Evolutionary conservation across 345 rosid genomes (phyloP).

Genomic region (Microthlaspi erraticum): DNA sequence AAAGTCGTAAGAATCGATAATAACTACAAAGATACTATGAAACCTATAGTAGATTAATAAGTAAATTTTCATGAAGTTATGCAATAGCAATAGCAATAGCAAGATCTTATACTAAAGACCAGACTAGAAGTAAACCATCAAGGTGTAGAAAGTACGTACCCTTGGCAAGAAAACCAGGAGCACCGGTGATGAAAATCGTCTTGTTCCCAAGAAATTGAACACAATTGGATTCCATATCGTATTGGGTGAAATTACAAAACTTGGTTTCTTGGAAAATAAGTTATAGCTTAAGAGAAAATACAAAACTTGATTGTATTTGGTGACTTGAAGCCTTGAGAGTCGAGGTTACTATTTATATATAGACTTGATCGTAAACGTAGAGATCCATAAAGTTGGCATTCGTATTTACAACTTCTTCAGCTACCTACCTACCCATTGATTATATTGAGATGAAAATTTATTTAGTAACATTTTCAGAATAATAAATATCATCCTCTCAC

Average conservation of each 20-base stretch:
- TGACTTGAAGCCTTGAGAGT: slow-evolving; percentile 26
- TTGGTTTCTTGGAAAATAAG: neutral
- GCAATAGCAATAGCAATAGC: no score
- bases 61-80: neutral
- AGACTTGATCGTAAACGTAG: neutral
- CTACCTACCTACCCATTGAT: slow-evolving; percentile 40
- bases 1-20: neutral
- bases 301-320: slow-evolving; percentile 9
- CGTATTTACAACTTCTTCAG: slow-evolving; percentile 27
- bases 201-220: slow-evolving; percentile 47
- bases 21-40: neutral
- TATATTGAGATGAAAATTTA: neutral
- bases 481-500: slow-evolving; percentile 25
- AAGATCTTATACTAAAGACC: neutral
- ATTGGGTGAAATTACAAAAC: slow-evolving; percentile 12
- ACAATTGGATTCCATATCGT: slow-evolving; percentile 40
- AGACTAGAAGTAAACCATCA: neutral
- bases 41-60: neutral
- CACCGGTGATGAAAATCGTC: slow-evolving; percentile 54
- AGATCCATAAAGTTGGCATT: slow-evolving; percentile 15
- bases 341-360: slow-evolving; percentile 34
- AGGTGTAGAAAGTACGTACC: slow-evolving; percentile 32
- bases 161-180: slow-evolving; percentile 58
- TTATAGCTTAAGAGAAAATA: slow-evolving; percentile 12
- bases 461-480: slow-evolving; percentile 5